Conservation (phyloP, 2,329 filamentous ascomycete species). For the Parastagonospora avenae region DNA sequence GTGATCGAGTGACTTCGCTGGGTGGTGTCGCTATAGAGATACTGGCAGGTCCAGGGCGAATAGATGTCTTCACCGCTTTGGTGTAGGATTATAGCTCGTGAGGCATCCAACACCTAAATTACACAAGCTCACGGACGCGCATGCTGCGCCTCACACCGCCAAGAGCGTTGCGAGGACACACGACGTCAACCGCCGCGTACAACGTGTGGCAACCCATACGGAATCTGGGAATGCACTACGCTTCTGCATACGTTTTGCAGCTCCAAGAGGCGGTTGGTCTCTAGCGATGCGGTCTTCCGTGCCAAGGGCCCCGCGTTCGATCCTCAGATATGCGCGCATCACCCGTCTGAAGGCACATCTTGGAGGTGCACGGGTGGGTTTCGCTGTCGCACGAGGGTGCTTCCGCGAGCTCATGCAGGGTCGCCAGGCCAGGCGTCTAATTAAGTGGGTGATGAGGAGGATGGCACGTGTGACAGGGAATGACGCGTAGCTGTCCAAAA, state of each 20-base stretch:
- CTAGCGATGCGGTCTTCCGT: slow-evolving; percentile 1
- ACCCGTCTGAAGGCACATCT: background rate
- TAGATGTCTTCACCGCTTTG: no score
- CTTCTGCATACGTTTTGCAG: background rate
- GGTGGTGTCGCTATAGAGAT: no score
- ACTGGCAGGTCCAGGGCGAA: no score
- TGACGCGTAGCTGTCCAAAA: no score
- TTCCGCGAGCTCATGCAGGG: slow-evolving; percentile 13
- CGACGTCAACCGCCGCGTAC: slow-evolving; percentile 35
- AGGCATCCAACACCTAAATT: slow-evolving; percentile 9
- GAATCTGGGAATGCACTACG: background rate
- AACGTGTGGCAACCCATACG: slow-evolving; percentile 13
- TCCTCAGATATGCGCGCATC: background rate
- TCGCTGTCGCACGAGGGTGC: slow-evolving; percentile 1
- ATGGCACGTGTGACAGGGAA: background rate
- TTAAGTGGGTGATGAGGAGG: background rate
- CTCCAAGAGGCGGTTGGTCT: slow-evolving; percentile 11
- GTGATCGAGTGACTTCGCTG: background rate
- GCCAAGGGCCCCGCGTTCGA: slow-evolving; percentile 3
- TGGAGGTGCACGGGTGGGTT: background rate
- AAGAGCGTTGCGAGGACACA: slow-evolving; percentile 18
- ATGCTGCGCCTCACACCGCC: slow-evolving; percentile 27
- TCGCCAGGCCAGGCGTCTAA: slow-evolving; percentile 9
- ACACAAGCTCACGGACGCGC: slow-evolving; percentile 6
- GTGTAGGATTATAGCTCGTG: background rate